Percentiles rank a stretch among this genome's conserved stretches.
Evolutionary conservation across 768 basidiomycete species (phyloP).

Genomic region (Inosperma sp.): DNA sequence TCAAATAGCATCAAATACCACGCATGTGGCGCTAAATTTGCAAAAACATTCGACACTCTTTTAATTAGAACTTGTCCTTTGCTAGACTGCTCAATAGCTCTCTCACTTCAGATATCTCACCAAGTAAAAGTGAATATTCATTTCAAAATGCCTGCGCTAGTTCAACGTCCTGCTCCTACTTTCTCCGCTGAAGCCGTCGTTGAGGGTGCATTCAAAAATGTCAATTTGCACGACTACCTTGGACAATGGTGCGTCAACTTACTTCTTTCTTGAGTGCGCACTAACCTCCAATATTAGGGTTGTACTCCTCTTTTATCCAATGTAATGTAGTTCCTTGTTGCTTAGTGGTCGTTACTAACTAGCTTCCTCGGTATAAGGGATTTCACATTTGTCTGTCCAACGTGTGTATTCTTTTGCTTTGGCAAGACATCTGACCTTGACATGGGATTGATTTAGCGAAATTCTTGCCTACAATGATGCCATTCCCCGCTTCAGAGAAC

Average conservation of each 20-base stretch:
- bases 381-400: conserved; percentile 91
- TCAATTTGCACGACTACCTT: conserved; percentile 66
- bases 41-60: too few species aligned
- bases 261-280: conserved; percentile 1
- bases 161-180: conserved; percentile 84
- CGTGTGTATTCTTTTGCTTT: conserved; percentile 34
- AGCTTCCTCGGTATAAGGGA: conserved; percentile 45
- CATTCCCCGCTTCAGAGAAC: conserved; percentile 63
- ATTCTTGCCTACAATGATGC: conserved; percentile 94
- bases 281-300: conserved; percentile 50
- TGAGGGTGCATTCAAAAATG: conserved; percentile 71
- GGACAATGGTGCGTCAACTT: conserved; percentile 68
- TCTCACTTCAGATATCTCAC: too few species aligned
- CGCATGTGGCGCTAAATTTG: too few species aligned
- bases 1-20: too few species aligned
- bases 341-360: background rate
- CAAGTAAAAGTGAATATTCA: conserved; percentile 12
- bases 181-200: conserved; percentile 73
- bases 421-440: background rate
- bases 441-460: conserved; percentile 40
- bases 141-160: conserved; percentile 47
- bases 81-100: too few species aligned
- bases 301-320: conserved; percentile 91
- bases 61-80: too few species aligned
- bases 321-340: conserved; percentile 45